phyloP scores from a whole-genome alignment of 2,329 filamentous ascomycete species.

The Orbilia blumenaviensis region DNA sequence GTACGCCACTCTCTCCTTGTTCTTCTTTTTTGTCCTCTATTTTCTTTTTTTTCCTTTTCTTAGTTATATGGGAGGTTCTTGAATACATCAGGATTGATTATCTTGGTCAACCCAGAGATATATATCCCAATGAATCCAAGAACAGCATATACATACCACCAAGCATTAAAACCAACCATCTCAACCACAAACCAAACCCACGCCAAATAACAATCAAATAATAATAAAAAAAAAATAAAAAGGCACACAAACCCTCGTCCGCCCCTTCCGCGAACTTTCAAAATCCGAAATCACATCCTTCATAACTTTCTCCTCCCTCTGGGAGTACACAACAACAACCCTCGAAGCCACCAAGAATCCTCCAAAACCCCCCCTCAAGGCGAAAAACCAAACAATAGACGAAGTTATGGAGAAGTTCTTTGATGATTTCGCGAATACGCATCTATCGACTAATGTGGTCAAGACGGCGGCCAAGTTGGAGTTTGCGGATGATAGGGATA shows the following conservation, averaged over 20 bases:
- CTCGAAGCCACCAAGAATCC: constrained; percentile 61
- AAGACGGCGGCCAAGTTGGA: constrained; percentile 85
- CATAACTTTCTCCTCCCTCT: constrained; percentile 62
- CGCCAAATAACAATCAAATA: too few species aligned
- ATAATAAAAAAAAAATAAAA: constrained; percentile 2
- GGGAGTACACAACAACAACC: constrained; percentile 65
- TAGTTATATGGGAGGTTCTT: not conserved
- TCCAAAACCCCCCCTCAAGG: constrained; percentile 65
- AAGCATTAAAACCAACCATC: not conserved
- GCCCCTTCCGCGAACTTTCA: constrained; percentile 84
- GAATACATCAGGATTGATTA: not conserved
- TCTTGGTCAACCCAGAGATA: constrained; percentile 55
- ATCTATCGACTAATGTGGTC: constrained; percentile 85
- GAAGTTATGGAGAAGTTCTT: constrained; percentile 91
- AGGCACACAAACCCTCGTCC: constrained; percentile 67
- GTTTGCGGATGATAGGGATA: constrained; percentile 60
- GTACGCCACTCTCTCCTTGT: constrained; percentile 59
- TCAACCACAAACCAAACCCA: too few species aligned
- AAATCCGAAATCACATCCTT: constrained; percentile 80
- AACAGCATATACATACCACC: not conserved
- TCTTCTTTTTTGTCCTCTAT: not conserved
- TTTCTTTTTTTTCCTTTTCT: not conserved
- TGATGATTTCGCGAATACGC: constrained; percentile 63
- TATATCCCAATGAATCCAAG: not conserved
- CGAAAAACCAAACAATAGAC: constrained; percentile 86